Base-by-base conservation (phyloP, 352 stramenopile genomes). In the Pythium coloratum region DNA sequence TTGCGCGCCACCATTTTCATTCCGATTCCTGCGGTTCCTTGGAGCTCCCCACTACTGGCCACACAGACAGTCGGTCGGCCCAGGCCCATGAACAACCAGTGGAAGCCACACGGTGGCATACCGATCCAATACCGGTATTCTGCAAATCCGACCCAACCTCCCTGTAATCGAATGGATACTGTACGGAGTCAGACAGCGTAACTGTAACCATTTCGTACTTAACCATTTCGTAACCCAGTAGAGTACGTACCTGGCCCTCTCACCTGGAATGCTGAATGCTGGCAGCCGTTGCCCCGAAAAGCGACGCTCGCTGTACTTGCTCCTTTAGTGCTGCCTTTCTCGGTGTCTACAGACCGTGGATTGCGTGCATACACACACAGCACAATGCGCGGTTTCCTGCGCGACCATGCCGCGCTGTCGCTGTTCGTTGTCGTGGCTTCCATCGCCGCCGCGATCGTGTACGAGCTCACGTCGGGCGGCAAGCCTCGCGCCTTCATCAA, bases 401-500 rank as follows among this genome's bases (percentile, higher is more conserved):
- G 71, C 62, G 71, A 60, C 30, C 84, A 90, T 53, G 62, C 75
- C 50, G 61, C 70, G 72, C 74, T 90, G 33, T 53, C 70, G 16
- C 20, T 72, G 20, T 78, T 81, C 46, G 61, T 90, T 6, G 59
- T 75, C 54, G 42, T 77, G 16, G 57, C 59, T 12, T 86, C 80
- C 8, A 70, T 88, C 32, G 46, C 81, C 47, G 67, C 84, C 1
- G 64, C 73, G 7, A 74, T 90, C 38, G 67, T 89, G 32, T 92
- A 92, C 71, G 82, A 88, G 58, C 54, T 88, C 20, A 86, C 72
- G 10, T 67, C 71, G 30, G 84, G 80, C 30, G 78, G 80, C 34
- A 78, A 77, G 42, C 78, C 79, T 24, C 80, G 77, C 42, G 55
- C 58, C 16, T 77, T 67, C 38, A 67, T 78, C 8, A 72, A 70